Base-by-base conservation (phyloP, 306 rosid genomes). In the Quillaja saponaria region DNA sequence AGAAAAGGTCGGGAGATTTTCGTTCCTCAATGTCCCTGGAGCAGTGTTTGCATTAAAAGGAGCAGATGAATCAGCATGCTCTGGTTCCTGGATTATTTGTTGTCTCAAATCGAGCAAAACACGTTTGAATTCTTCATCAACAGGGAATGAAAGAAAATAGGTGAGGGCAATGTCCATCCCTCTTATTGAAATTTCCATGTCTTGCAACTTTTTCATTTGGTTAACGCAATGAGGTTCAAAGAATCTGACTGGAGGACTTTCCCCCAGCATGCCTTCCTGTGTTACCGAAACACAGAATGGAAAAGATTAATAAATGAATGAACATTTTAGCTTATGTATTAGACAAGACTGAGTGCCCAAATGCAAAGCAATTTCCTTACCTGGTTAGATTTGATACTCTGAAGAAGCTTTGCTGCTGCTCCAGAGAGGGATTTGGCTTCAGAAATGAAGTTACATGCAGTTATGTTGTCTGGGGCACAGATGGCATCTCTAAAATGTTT, bases 251-350 rank as follows among this genome's bases (percentile, higher is more conserved):
- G 35, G 79, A 13, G 80, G 90, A 49, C 74, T 70, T 67, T 91
- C 95, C 96, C 96, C 88, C 11, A 41, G 56, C 83, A 88, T 15
- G 8, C 84, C 92, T 49, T 70, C 87, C 92, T 91, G 83, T 64
- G 57, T 74, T 21, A 33, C 49, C 33, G 34, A 17, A 14, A 69
- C 65, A 66, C n/a, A n/a, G n/a, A n/a, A n/a, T n/a, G n/a, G n/a
- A 7, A 5, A 63, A 31, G 56, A 37, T 5, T 37, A 37, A 37
- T 10, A 10, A n/a, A 5, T 5, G 10, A 6, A 5, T 37, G 40
- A 37, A 37, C 40, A 37, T 61, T 55, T 61, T 37, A 74, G 53
- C 61, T 52, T 31, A 51, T 44, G 10, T 11, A 40, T 37, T 48
- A 40, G n/a, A 37, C 34, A 61, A 56, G 56, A 37, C 6, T 68